Conservation (phyloP, 805 yeast genomes). For the Ogataea siamensis region DNA sequence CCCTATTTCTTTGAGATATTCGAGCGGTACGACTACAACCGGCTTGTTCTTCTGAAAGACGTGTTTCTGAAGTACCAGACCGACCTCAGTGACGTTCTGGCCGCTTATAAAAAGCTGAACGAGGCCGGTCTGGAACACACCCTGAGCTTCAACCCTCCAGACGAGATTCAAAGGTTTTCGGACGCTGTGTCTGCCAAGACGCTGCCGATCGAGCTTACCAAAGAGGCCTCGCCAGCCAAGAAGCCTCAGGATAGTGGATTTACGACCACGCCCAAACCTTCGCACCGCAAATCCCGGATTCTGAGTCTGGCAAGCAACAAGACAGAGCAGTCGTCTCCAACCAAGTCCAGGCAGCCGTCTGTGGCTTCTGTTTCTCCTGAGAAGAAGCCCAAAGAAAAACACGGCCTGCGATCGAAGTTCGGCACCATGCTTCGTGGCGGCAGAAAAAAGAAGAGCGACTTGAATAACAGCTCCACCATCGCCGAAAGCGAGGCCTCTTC, state of each 20-base stretch:
- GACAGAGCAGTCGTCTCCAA: slow-evolving; percentile 10
- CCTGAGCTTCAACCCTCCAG: slow-evolving; percentile 59
- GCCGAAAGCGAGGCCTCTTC: slow-evolving; percentile 35
- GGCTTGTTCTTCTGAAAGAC: slow-evolving; percentile 61
- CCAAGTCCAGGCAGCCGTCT: slow-evolving; percentile 18
- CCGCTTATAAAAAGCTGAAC: slow-evolving; percentile 43
- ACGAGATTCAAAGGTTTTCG: slow-evolving; percentile 59
- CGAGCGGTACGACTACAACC: slow-evolving; percentile 65
- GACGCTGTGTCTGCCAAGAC: slow-evolving; percentile 31
- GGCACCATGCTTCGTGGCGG: slow-evolving; percentile 67
- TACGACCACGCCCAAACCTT: slow-evolving; percentile 19
- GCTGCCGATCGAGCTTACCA: slow-evolving; percentile 29
- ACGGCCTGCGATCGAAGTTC: slow-evolving; percentile 60
- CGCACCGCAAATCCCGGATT: slow-evolving; percentile 14
- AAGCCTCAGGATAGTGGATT: slow-evolving; percentile 17
- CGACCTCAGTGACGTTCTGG: slow-evolving; percentile 52
- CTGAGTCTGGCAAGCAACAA: slow-evolving; percentile 14
- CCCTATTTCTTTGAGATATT: slow-evolving; percentile 74
- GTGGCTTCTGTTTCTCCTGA: slow-evolving; percentile 15
- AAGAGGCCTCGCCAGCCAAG: slow-evolving; percentile 11
- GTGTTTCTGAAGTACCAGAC: slow-evolving; percentile 65
- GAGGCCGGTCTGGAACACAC: slow-evolving; percentile 67
- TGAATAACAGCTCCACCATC: slow-evolving; percentile 22
- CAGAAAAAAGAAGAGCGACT: slow-evolving; percentile 41
- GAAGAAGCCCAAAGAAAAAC: slow-evolving; percentile 28